Percentiles rank a stretch among this genome's conserved stretches.
These are phyloP conservation scores for Candida lessepsii DNA, from an alignment of 805 yeast species.

Conservation along the genomic window DNA sequence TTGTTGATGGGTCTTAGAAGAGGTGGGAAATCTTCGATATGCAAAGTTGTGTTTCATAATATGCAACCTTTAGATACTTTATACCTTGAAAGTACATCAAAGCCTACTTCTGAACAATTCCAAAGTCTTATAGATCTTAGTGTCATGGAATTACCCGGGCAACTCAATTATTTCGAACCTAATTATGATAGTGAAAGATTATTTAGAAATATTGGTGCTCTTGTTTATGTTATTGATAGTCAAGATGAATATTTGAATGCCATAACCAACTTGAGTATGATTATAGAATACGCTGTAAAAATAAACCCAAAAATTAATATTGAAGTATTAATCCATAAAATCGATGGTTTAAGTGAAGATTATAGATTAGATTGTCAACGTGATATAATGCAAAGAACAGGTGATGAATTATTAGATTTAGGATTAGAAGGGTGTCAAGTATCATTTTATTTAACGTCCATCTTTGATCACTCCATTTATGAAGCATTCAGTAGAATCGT, in stretches of 20 bases:
- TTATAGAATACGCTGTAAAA: constrained; percentile 81
- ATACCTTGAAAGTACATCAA: constrained; percentile 85
- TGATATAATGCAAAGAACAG: constrained; percentile 93
- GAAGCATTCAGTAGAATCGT: constrained; percentile 94
- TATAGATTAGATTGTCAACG: constrained; percentile 92
- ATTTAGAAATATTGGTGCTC: constrained; percentile 80
- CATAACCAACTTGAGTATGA: constrained; percentile 80
- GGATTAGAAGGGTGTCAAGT: constrained; percentile 91
- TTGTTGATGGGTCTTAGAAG: constrained; percentile 85
- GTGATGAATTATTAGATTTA: constrained; percentile 85
- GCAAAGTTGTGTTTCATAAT: constrained; percentile 93
- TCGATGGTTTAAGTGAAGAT: constrained; percentile 93
- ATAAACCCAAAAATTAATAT: constrained; percentile 83
- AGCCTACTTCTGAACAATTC: constrained; percentile 83
- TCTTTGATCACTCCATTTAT: constrained; percentile 92
- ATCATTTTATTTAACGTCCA: constrained; percentile 86
- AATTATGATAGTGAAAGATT: constrained; percentile 73
- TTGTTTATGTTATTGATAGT: constrained; percentile 91
- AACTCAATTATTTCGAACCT: constrained; percentile 84
- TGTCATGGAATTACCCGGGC: constrained; percentile 95
- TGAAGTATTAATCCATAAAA: constrained; percentile 92
- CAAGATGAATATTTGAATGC: constrained; percentile 96
- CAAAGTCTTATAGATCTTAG: constrained; percentile 80
- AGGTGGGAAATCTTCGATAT: constrained; percentile 92
- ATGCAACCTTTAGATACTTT: constrained; percentile 95